These are phyloP conservation scores for Cyclostephanos tholiformis DNA, from an alignment of 108 stramenopile genomes.

Conservation along the genomic window DNA sequence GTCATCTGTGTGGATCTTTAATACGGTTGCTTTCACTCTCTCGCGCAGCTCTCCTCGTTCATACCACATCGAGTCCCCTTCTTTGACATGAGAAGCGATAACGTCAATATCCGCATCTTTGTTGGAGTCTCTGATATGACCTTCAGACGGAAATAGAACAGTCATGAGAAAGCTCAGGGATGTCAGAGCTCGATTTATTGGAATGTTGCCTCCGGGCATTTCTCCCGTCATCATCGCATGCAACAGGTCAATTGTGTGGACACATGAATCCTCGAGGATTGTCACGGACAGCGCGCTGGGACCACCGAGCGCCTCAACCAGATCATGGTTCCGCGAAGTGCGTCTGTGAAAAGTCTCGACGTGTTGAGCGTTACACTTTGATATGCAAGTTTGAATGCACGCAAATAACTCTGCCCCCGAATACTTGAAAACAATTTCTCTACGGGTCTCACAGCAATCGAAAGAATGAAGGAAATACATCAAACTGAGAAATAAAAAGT, in stretches of 20 bases:
- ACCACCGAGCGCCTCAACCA: slow-evolving; percentile 41
- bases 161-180: slow-evolving; percentile 33
- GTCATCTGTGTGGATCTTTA: slow-evolving; percentile 75
- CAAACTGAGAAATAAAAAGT: slow-evolving; percentile 45
- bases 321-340: slow-evolving; percentile 27
- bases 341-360: slow-evolving; percentile 23
- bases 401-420: slow-evolving; percentile 42
- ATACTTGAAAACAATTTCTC: slow-evolving; percentile 26
- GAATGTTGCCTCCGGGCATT: not conserved
- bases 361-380: slow-evolving; percentile 31
- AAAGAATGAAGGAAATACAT: slow-evolving; percentile 53
- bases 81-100: slow-evolving; percentile 26
- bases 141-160: slow-evolving; percentile 18
- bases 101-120: not conserved
- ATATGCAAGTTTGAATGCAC: slow-evolving; percentile 37
- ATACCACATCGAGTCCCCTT: slow-evolving; percentile 74
- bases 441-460: slow-evolving; percentile 19
- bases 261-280: slow-evolving; percentile 20
- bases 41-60: slow-evolving; percentile 44
- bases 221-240: slow-evolving; percentile 14
- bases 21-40: slow-evolving; percentile 47
- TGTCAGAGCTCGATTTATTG: slow-evolving; percentile 17
- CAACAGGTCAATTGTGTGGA: slow-evolving; percentile 32
- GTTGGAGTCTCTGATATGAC: not conserved
- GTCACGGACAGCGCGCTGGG: slow-evolving; percentile 5